Evolutionary conservation across 352 stramenopile species (phyloP).

Genomic region (Pythium oligandrum): DNA sequence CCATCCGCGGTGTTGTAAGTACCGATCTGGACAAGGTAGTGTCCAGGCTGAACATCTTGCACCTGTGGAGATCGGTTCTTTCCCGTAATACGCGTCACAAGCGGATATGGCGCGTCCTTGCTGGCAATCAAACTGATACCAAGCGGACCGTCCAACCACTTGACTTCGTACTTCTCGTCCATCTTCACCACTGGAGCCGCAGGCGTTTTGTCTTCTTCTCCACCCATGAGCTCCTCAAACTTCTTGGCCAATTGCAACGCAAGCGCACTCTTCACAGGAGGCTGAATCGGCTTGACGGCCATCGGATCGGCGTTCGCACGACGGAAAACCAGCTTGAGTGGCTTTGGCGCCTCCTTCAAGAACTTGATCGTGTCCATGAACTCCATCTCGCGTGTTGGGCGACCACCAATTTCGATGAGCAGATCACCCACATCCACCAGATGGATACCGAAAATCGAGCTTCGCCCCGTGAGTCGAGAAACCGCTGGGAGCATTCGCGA

Average conservation of each 20-base stretch:
- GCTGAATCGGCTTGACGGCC: constrained; percentile 72
- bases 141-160: constrained; percentile 81
- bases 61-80: constrained; percentile 87
- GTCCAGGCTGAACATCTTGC: constrained; percentile 79
- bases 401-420: constrained; percentile 67
- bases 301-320: constrained; percentile 67
- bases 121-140: constrained; percentile 86
- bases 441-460: constrained; percentile 82
- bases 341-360: constrained; percentile 75
- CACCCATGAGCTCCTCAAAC: constrained; percentile 68
- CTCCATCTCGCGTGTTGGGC: constrained; percentile 70
- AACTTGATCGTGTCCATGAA: constrained; percentile 82
- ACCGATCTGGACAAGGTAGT: constrained; percentile 86
- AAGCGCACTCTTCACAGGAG: constrained; percentile 61
- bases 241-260: constrained; percentile 67
- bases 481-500: constrained; percentile 75
- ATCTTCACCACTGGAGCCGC: constrained; percentile 66
- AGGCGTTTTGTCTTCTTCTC: constrained; percentile 68
- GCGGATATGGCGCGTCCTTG: constrained; percentile 81
- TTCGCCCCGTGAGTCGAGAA: constrained; percentile 82
- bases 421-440: constrained; percentile 81
- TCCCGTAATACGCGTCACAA: constrained; percentile 83
- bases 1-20: constrained; percentile 78
- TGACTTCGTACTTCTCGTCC: constrained; percentile 83
- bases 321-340: constrained; percentile 72